Evolutionary conservation across 2,329 filamentous ascomycete species (phyloP), one percentile per base, ranked within the genome.

Genomic region (Colletotrichum kahawae): DNA sequence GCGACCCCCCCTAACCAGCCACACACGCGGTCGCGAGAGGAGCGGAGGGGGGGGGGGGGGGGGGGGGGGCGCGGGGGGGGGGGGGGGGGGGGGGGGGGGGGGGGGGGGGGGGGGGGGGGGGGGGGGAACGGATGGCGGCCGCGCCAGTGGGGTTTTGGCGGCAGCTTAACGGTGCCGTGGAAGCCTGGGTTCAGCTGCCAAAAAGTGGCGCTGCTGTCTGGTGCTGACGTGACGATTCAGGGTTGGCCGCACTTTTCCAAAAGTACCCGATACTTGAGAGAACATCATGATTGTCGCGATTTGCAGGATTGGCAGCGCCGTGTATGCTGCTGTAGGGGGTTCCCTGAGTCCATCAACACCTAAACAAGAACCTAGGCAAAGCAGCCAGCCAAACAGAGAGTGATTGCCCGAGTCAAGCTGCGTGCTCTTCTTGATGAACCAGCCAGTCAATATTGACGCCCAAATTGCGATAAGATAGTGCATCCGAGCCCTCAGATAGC

Each of bases 391-490:
- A 54, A 9, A 13, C 7, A 29, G 8, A 24, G 10, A 34, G 12
- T 4, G 18, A 59, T 62, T 56, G 65, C 21, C 43, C 65, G 70
- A 73, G 70, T 73, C 70, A 73, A 73, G 65, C 31, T 12, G 8
- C 2, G 33, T n/a, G 65, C 18, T 9, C n/a, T 48, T 9, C 33
- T 27, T 69, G 14, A 56, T 14, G 27, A 12, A 31, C 16, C 51
- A 36, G 29, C 43, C 33, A 65, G 14, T 65, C 18, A 33, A 48
- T 48, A 29, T 29, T 5, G 24, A n/a, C 21, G 12, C 16, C 31
- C 36, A 65, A 21, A 21, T 36, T 57, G 43, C 16, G 63, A 67
- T 67, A 54, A 60, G 36, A 36, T 24, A 36, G 33, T 33, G 36
- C n/a, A n/a, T 63, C 60, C 33, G 60, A 13, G 2, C 21, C 24